A percentile compares a stretch with the other conserved stretches of the same genome.
Conservation (phyloP, 495 filamentous ascomycete genomes). For the Trichocladium uniseriatum region DNA sequence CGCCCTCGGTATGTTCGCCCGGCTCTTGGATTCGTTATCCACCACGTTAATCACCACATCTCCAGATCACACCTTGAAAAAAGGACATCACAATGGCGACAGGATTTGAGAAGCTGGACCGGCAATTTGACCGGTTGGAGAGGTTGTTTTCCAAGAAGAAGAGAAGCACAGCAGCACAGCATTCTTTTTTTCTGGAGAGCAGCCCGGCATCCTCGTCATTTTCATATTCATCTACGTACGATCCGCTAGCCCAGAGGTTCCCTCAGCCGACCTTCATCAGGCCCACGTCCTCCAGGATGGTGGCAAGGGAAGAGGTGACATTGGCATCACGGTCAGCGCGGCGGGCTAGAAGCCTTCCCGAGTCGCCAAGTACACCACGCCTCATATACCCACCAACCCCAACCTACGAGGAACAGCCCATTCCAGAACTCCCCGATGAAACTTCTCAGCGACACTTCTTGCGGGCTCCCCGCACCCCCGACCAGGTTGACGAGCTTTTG, state of each 20-base stretch:
- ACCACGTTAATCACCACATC: not conserved
- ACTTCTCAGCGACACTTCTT: not conserved
- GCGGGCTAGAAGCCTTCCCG: conserved; percentile 34
- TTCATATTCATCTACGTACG: not conserved
- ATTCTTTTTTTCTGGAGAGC: not conserved
- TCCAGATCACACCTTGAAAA: not conserved
- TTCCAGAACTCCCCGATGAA: not conserved
- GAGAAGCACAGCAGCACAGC: not conserved
- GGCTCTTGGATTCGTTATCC: not conserved
- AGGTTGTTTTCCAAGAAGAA: conserved; percentile 25
- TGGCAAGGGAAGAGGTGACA: conserved; percentile 33
- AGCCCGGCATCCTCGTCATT: not conserved
- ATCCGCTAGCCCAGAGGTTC: conserved; percentile 20
- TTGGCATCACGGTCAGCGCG: conserved; percentile 15
- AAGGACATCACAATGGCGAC: conserved; percentile 13
- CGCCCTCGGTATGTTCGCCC: no score
- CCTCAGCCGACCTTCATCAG: conserved; percentile 40
- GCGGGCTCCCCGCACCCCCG: no score
- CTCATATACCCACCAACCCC: not conserved
- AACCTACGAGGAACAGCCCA: not conserved
- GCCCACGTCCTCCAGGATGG: conserved; percentile 39
- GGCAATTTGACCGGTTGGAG: conserved; percentile 22
- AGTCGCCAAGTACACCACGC: conserved; percentile 17
- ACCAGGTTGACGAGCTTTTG: conserved; percentile 14
- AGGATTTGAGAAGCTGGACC: conserved; percentile 21